These are phyloP conservation scores for Pseudogymnoascus sp. DNA, from an alignment of 2,329 filamentous ascomycete genomes.

Conservation along the genomic window DNA sequence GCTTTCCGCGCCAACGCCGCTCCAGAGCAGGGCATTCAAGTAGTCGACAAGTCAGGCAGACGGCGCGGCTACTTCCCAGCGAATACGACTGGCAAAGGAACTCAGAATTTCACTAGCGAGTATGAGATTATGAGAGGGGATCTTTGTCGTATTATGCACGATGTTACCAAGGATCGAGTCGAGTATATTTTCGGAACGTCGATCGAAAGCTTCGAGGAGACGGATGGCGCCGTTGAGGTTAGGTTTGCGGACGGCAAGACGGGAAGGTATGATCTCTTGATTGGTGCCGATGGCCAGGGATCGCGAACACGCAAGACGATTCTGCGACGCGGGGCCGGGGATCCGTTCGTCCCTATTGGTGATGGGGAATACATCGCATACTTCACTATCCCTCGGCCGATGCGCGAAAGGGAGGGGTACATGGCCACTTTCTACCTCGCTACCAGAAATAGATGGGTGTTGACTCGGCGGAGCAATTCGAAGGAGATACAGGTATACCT, in stretches of 20 bases:
- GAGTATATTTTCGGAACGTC: constrained; percentile 31
- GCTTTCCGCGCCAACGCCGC: constrained; percentile 37
- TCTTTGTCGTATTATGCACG: constrained; percentile 34
- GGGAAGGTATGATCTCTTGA: constrained; percentile 43
- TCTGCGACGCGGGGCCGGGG: constrained; percentile 22
- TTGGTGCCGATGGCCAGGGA: constrained; percentile 49
- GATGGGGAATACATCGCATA: constrained; percentile 30
- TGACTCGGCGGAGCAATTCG: constrained; percentile 36
- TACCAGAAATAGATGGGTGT: constrained; percentile 32
- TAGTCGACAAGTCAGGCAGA: constrained; percentile 37
- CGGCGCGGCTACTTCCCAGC: constrained; percentile 35
- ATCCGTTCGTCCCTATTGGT: constrained; percentile 20
- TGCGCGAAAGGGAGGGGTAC: constrained; percentile 29
- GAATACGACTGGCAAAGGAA: constrained; percentile 25
- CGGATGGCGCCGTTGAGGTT: constrained; percentile 30
- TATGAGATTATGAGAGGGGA: constrained; percentile 42
- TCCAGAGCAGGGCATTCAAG: constrained; percentile 40
- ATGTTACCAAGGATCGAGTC: constrained; percentile 28
- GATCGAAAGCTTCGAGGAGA: constrained; percentile 24
- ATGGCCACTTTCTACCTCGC: constrained; percentile 34
- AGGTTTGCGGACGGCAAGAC: constrained; percentile 37
- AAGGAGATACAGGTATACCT: constrained; percentile 36
- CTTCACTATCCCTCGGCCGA: constrained; percentile 30
- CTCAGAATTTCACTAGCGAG: constrained; percentile 35
- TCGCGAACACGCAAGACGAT: constrained; percentile 43